phyloP scores from a whole-genome alignment of 164 flowering plant species.

The Hamamelis virginiana region DNA sequence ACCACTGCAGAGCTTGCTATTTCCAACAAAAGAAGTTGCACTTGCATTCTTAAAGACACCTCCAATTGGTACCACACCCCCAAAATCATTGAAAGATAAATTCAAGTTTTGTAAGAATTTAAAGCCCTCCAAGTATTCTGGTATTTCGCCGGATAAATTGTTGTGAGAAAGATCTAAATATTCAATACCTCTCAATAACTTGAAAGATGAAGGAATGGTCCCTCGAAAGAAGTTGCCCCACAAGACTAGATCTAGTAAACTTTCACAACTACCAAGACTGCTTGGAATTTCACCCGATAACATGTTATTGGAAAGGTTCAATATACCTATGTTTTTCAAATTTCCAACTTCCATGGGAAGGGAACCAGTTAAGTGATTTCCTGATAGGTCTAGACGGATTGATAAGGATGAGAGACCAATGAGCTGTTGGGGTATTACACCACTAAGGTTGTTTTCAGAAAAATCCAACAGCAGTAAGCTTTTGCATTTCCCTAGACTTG shows the following conservation, averaged over 20 bases:
- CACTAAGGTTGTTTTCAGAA: slow-evolving; percentile 7
- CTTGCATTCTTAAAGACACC: too few species aligned
- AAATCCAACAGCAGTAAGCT: slow-evolving; percentile 3
- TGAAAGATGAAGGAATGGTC: slow-evolving; percentile 8
- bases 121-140: not conserved
- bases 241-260: not conserved
- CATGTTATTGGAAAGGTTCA: slow-evolving; percentile 1
- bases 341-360: slow-evolving; percentile 7
- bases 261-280: not conserved
- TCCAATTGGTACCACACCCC: too few species aligned
- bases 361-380: slow-evolving; percentile 12
- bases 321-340: not conserved
- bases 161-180: slow-evolving; percentile 1
- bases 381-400: not conserved
- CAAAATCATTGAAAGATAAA: too few species aligned
- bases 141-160: slow-evolving; percentile 9
- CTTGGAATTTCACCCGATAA: slow-evolving; percentile 6
- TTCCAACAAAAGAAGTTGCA: too few species aligned
- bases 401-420: not conserved
- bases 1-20: too few species aligned
- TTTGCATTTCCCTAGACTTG: slow-evolving; percentile 8
- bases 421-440: slow-evolving; percentile 12
- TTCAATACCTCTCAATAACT: slow-evolving; percentile 1
- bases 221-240: slow-evolving; percentile 6
- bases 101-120: too few species aligned